Base-by-base conservation (phyloP, 208 protist genomes). In the Blastocrithidia nonstop region DNA sequence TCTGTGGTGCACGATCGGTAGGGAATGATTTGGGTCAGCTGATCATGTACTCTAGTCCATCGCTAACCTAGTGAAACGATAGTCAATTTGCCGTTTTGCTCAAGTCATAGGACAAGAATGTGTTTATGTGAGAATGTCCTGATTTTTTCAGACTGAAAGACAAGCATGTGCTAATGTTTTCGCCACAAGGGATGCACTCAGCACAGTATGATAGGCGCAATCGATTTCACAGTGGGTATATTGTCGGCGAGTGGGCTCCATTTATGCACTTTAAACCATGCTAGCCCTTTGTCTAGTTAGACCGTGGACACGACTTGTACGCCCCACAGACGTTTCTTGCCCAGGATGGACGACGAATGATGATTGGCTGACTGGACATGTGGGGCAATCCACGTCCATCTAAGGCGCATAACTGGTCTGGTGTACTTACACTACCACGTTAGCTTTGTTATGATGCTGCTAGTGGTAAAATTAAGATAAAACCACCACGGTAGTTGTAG, bases 91-190 rank as follows among this genome's bases (percentile, higher is more conserved):
- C 43, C 22, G 45, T 72, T n/a, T 29, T 67, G 16, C 42, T 23
- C 22, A 13, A 28, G 16, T 57, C 57, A 15, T 47, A 48, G n/a
- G 59, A 72, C 48, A 49, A 57, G 39, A 72, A 72, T 44, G 50
- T 66, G 11, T 72, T 72, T 40, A 72, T 72, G 65, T 72, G 65
- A 60, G 65, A 73, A 49, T 73, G 65, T 40, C 65, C 59, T 4
- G 59, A 67, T 46, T 58, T 62, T 17, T 73, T 73, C 50, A 25
- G 46, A 1, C 27, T 69, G 13, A 38, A 28, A 29, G 19, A 35
- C 2, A 36, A 50, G 6, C 8, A 21, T 8, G 45, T 56, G 13
- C 27, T 75, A 0, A 25, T 75, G n/a, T 65, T 53, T 46, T 75
- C 49, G 16, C 67, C 67, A 3, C 67, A 75, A 39, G 67, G 67